Conservation (phyloP, 352 stramenopile genomes). For the Phytophthora pini region DNA sequence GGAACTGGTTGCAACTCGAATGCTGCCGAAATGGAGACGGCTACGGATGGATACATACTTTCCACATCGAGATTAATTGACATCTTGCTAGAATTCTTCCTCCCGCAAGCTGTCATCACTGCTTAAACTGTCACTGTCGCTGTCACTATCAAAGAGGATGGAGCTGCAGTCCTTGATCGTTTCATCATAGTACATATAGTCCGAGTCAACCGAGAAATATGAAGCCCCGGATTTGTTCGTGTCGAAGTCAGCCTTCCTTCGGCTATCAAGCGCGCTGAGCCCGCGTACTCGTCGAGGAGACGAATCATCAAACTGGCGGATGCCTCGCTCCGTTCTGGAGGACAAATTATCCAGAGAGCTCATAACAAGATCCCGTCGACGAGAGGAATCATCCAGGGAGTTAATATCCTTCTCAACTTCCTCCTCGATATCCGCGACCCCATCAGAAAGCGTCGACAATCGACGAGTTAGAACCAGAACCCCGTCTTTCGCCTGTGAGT, state of each 20-base stretch:
- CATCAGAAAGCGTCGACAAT: conserved; percentile 29
- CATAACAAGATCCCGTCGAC: conserved; percentile 17
- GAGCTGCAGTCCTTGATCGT: conserved; percentile 35
- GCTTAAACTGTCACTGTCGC: conserved; percentile 12
- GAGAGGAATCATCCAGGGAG: conserved; percentile 27
- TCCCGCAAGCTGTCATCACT: conserved; percentile 28
- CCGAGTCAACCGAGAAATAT: conserved; percentile 37
- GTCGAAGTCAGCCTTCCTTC: conserved; percentile 15
- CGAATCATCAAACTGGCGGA: conserved; percentile 27
- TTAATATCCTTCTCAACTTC: conserved; percentile 9
- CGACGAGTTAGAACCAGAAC: conserved; percentile 12
- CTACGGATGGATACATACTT: not conserved
- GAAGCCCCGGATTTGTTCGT: conserved; percentile 25
- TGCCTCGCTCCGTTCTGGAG: conserved; percentile 19
- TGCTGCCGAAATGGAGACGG: conserved; percentile 31
- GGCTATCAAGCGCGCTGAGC: conserved; percentile 26
- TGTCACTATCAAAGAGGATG: conserved; percentile 19
- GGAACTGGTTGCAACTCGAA: conserved; percentile 40
- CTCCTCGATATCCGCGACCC: conserved; percentile 17
- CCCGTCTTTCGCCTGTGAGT: not conserved
- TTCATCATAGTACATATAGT: conserved; percentile 25
- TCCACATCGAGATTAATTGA: conserved; percentile 6
- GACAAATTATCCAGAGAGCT: conserved; percentile 12
- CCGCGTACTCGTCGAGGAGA: conserved; percentile 29
- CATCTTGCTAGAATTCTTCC: conserved; percentile 34